A percentile compares a stretch with the other conserved stretches of the same genome.
These are phyloP conservation scores for Hordeum pubiflorum DNA, from an alignment of 202 grass and related monocot genomes.

Conservation along the genomic window DNA sequence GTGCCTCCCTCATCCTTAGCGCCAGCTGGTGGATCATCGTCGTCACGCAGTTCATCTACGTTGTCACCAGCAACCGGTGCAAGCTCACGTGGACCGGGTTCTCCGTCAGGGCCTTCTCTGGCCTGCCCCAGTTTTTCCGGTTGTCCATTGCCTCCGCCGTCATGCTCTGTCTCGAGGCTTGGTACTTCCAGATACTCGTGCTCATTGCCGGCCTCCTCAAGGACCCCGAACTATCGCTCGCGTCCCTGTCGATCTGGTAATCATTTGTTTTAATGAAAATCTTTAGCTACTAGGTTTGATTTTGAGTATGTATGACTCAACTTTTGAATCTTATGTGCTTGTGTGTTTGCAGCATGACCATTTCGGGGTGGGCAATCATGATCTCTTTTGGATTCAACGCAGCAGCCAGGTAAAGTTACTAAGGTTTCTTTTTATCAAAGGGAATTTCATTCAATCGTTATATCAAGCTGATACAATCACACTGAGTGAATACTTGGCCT, in stretches of 20 bases:
- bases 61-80: slow-evolving; percentile 35
- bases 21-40: slow-evolving; percentile 55
- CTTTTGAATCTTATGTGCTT: neutral
- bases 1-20: slow-evolving; percentile 43
- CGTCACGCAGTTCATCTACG: slow-evolving; percentile 26
- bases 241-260: neutral
- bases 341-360: neutral
- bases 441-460: no score
- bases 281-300: no score
- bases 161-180: slow-evolving; percentile 62
- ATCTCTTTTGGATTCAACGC: neutral
- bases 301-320: no score
- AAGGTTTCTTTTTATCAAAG: neutral
- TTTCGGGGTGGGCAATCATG: neutral
- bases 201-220: slow-evolving; percentile 58
- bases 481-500: no score
- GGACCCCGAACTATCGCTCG: slow-evolving; percentile 25
- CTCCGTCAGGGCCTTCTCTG: slow-evolving; percentile 40
- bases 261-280: no score
- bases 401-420: neutral
- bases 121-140: slow-evolving; percentile 39
- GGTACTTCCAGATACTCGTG: slow-evolving; percentile 76
- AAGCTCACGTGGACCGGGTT: slow-evolving; percentile 46
- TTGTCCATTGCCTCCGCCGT: slow-evolving; percentile 41
- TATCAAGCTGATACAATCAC: no score